A percentile compares a stretch with the other conserved stretches of the same genome.
Conservation (phyloP, 192 early-diverging fungal species). For the Linnemannia zychae region DNA sequence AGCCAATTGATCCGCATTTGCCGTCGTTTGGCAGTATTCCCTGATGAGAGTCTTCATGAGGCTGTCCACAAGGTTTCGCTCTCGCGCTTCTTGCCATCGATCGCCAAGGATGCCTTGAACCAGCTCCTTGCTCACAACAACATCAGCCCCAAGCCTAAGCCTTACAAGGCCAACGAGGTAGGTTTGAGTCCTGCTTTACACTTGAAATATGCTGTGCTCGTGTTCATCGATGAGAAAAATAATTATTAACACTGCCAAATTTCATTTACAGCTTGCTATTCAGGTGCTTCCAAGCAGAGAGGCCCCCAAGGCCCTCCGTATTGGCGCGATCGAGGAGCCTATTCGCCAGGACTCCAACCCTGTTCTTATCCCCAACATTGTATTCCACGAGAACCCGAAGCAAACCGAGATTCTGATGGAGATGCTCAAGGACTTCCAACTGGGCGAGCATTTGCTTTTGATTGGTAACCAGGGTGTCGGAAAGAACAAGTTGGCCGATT, state of each 20-base stretch:
- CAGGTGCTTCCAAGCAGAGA: constrained; percentile 64
- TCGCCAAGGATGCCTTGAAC: constrained; percentile 75
- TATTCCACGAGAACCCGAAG: constrained; percentile 83
- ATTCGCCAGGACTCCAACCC: constrained; percentile 69
- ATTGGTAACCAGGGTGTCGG: constrained; percentile 88
- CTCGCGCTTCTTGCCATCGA: constrained; percentile 78
- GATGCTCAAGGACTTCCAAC: constrained; percentile 83
- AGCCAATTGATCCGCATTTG: constrained; percentile 83
- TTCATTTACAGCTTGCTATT: constrained; percentile 52
- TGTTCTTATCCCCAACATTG: constrained; percentile 72
- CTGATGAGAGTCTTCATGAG: constrained; percentile 72
- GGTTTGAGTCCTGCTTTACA: background rate
- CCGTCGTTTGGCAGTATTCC: constrained; percentile 72
- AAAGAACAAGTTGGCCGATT: constrained; percentile 75
- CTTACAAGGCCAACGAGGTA: constrained; percentile 50
- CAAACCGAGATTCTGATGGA: constrained; percentile 80
- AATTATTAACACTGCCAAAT: background rate
- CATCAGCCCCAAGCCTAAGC: constrained; percentile 59
- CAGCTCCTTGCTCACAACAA: constrained; percentile 68
- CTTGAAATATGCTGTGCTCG: background rate
- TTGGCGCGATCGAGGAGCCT: constrained; percentile 65
- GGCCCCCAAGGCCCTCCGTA: constrained; percentile 63
- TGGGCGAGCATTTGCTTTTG: constrained; percentile 85
- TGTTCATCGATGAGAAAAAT: background rate
- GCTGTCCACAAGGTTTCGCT: constrained; percentile 76